Evolutionary conservation across 2,329 filamentous ascomycete species (phyloP), one percentile per base, ranked within the genome.

Genomic region (Fusarium coffeatum): DNA sequence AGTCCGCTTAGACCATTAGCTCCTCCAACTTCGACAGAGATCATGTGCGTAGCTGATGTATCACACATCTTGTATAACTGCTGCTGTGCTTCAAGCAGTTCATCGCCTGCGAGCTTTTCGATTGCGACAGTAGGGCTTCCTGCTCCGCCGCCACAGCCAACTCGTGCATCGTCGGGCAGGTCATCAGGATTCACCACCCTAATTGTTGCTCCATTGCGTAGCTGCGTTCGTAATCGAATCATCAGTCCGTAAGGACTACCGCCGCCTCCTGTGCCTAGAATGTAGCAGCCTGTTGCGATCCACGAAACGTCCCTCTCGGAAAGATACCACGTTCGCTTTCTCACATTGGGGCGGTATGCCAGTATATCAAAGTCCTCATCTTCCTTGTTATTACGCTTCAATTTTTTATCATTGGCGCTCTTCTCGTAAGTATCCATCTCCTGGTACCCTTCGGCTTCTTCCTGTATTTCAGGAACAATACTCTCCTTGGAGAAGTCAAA

Each of bases 11-110:
- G 79, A 1, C 89, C 89, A 67, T 92, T 92, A 7, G 84, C 85
- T 9, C 90, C 89, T n/a, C 90, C 90, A 56, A 92, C 89, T 72
- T 92, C 89, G 13, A 90, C 76, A 2, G 87, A 84, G 65, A 91
- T 87, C 65, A 90, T 85, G 40, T 87, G 86, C 22, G 88, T 86
- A 23, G 86, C 83, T 2, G 76, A 74, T 18, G 77, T 75, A 40
- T 81, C 78, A 49, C 84, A 80, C 28, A 85, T 83, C 49, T 85
- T 83, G 76, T 86, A 88, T 13, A 90, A 79, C 71, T 87, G 86
- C 2, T 72, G 69, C 62, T 86, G 85, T 4, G 85, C 80, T 50
- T 87, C 77, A 42, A 84, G 78, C 71, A 87, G 83, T 74, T 90
- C 88, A 69, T 88, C 83, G 15, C 86, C 86, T 2, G 83, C 81